These are phyloP conservation scores for Colletotrichum melonis DNA, from an alignment of 2,329 filamentous ascomycete genomes.

Conservation along the genomic window DNA sequence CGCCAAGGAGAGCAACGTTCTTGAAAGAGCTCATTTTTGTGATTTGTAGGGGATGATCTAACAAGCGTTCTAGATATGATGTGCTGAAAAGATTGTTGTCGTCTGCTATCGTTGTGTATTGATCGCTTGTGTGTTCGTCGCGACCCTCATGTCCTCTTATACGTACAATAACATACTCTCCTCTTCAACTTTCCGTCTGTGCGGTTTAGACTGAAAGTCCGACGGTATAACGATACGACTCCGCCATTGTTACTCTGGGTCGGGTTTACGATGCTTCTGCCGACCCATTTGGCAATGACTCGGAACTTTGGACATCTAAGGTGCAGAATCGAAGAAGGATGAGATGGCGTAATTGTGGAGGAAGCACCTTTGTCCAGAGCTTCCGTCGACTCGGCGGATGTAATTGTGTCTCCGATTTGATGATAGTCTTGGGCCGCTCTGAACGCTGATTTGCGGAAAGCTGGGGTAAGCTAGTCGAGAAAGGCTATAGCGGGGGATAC, in stretches of 20 bases:
- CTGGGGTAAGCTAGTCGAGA: background rate
- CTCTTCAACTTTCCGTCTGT: background rate
- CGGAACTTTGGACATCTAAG: background rate
- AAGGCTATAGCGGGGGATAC: background rate
- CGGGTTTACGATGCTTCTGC: background rate
- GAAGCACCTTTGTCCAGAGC: background rate
- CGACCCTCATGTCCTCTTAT: background rate
- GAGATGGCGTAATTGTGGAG: background rate
- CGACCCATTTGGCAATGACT: background rate
- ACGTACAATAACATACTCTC: background rate
- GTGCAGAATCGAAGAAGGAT: background rate
- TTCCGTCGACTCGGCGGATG: background rate
- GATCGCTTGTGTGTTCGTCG: background rate
- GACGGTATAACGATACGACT: background rate
- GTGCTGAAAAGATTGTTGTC: background rate
- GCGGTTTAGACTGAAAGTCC: background rate
- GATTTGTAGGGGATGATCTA: background rate
- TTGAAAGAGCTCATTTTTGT: constrained; percentile 16
- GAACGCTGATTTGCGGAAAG: background rate
- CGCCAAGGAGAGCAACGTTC: constrained; percentile 29
- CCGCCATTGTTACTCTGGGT: background rate
- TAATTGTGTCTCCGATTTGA: background rate
- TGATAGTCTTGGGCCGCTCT: background rate
- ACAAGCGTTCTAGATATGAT: too few species aligned
- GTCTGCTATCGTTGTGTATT: background rate